Evolutionary conservation across 768 basidiomycete species (phyloP).

Genomic region (Trametes sanguinea): DNA sequence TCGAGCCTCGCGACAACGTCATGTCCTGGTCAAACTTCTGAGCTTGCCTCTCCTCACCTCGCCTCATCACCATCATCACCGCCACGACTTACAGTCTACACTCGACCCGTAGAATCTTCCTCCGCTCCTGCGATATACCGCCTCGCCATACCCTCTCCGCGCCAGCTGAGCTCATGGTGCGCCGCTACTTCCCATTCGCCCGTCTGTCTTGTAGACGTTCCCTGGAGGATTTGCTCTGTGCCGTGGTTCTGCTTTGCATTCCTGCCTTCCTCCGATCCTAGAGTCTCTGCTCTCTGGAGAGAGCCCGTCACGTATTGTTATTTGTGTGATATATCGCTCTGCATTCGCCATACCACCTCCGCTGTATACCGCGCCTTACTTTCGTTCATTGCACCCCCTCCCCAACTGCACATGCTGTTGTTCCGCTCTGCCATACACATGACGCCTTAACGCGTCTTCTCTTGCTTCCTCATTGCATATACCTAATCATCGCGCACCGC

Average conservation of each 20-base stretch:
- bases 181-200: background rate
- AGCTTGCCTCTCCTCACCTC: background rate
- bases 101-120: background rate
- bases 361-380: conserved; percentile 9
- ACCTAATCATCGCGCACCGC: background rate
- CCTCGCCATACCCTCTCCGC: conserved; percentile 2
- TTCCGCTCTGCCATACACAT: background rate
- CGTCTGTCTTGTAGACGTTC: conserved; percentile 17
- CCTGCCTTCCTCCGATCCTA: background rate
- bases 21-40: conserved; percentile 75
- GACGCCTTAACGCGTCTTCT: background rate
- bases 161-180: conserved; percentile 12
- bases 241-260: background rate
- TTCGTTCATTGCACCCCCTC: background rate
- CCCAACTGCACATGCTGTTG: background rate
- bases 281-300: background rate
- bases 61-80: background rate
- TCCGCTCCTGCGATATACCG: background rate
- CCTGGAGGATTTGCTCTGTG: conserved; percentile 18
- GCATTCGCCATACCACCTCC: conserved; percentile 2
- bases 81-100: too few relatives aligned
- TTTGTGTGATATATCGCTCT: conserved; percentile 11
- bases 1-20: conserved; percentile 47
- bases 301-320: background rate
- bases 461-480: background rate